Percentiles rank a stretch among this genome's conserved stretches.
phyloP scores from a whole-genome alignment of 2,329 filamentous ascomycete genomes.

The Ascochyta pisi region DNA sequence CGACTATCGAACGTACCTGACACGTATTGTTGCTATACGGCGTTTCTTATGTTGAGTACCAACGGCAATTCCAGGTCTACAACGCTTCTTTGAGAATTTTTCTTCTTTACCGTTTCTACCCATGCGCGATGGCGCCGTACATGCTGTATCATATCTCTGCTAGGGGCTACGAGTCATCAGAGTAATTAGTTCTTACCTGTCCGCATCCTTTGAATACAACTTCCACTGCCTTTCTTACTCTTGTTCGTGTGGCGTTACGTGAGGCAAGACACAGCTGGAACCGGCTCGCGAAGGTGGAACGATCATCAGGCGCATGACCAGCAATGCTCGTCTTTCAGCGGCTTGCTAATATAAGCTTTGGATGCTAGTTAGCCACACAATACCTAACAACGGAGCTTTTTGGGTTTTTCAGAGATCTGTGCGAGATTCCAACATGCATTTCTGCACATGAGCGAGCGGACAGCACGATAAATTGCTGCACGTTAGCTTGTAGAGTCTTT shows the following conservation, averaged over 20 bases:
- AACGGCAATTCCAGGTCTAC: background rate
- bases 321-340: too few species aligned
- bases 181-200: background rate
- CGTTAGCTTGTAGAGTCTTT: too few species aligned
- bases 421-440: too few species aligned
- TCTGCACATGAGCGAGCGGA: too few species aligned
- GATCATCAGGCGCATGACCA: background rate
- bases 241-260: background rate
- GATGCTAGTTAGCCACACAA: too few species aligned
- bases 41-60: background rate
- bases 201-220: background rate
- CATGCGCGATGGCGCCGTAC: constrained; percentile 6
- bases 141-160: constrained; percentile 13
- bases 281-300: background rate
- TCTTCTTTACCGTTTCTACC: background rate
- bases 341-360: too few species aligned
- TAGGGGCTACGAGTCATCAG: background rate
- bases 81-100: background rate
- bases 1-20: background rate
- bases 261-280: background rate
- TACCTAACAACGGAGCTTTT: too few species aligned
- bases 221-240: background rate
- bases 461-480: too few species aligned
- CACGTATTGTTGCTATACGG: constrained; percentile 1
- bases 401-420: too few species aligned